Conservation (phyloP, 202 grass and related monocot species). For the Panicum hallii region DNA sequence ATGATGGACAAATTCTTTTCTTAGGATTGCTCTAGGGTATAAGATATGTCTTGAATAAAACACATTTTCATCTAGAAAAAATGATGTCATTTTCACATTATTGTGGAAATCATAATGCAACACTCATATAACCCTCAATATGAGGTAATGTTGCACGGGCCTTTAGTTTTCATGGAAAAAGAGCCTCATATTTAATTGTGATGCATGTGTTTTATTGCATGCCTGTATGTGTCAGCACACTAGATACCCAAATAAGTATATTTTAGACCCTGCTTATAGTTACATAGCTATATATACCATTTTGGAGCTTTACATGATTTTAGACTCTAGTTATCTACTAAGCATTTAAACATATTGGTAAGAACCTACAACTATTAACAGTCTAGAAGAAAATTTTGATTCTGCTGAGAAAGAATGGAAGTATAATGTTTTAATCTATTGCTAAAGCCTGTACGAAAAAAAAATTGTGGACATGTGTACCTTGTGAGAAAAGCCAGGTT, state of each 20-base stretch:
- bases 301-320: background rate
- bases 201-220: too few relatives aligned
- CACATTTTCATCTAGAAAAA: background rate
- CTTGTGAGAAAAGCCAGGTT: background rate
- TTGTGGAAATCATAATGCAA: background rate
- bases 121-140: background rate
- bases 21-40: background rate
- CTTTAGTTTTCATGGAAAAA: background rate
- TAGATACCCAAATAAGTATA: too few relatives aligned
- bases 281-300: background rate
- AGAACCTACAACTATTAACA: background rate
- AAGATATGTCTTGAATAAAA: too few relatives aligned
- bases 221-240: too few relatives aligned
- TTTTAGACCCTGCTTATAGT: background rate
- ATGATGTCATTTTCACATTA: background rate
- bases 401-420: too few relatives aligned
- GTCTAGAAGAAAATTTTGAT: background rate
- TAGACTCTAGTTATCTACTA: background rate
- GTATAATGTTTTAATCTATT: background rate
- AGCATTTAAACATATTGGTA: background rate
- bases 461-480: background rate
- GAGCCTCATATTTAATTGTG: background rate
- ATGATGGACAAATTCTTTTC: background rate
- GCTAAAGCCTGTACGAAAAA: background rate
- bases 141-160: background rate